Conservation (phyloP, 306 rosid genomes). For the Canavalia ensiformis region DNA sequence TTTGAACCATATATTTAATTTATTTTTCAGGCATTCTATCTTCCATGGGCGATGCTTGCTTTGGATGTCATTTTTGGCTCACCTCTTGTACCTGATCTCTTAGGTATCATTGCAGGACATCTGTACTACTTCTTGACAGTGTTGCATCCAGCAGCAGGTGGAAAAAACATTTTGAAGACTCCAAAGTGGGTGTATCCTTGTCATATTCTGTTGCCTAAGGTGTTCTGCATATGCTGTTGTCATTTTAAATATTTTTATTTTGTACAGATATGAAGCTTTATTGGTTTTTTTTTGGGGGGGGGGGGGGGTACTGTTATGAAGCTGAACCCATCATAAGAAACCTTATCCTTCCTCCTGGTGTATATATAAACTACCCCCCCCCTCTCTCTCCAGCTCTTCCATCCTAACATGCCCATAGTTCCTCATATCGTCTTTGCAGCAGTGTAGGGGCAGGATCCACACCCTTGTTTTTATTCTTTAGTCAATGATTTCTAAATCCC, state of each 20-base stretch:
- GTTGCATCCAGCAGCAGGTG: slow-evolving; percentile 92
- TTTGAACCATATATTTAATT: slow-evolving; percentile 23
- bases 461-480: background rate
- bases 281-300: background rate
- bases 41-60: slow-evolving; percentile 97
- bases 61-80: slow-evolving; percentile 96
- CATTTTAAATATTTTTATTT: slow-evolving; percentile 34
- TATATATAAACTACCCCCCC: background rate
- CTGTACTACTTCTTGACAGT: slow-evolving; percentile 94
- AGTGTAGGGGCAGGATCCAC: background rate
- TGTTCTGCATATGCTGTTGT: slow-evolving; percentile 21
- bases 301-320: background rate
- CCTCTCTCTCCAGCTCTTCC: background rate
- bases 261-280: background rate
- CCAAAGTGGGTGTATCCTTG: slow-evolving; percentile 98
- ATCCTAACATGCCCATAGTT: slow-evolving; percentile 3
- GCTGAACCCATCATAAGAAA: slow-evolving; percentile 16
- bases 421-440: slow-evolving; percentile 35
- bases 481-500: slow-evolving; percentile 32
- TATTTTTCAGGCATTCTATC: slow-evolving; percentile 88
- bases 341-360: background rate
- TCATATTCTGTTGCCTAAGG: slow-evolving; percentile 30
- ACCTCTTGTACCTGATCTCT: slow-evolving; percentile 66
- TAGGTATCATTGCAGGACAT: slow-evolving; percentile 97
- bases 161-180: slow-evolving; percentile 78